A percentile compares a stretch with the other conserved stretches of the same genome.
Conservation (phyloP, 257 asterid genomes). For the Nicotiana noctiflora region DNA sequence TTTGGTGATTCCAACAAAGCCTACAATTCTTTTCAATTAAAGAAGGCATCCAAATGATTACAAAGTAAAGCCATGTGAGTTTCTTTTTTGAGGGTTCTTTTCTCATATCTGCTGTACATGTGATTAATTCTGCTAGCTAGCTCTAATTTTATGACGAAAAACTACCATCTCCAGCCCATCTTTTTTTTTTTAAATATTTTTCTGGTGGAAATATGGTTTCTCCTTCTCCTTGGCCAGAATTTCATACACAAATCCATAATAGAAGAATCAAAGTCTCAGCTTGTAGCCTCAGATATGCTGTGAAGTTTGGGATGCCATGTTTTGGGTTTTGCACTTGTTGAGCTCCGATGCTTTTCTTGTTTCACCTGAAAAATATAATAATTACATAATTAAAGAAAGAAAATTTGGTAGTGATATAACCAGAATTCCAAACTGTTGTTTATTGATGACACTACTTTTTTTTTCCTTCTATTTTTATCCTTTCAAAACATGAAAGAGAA, state of each 20-base stretch:
- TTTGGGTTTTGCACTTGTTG: slow-evolving; percentile 34
- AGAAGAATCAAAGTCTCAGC: slow-evolving; percentile 17
- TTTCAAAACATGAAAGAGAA: neutral
- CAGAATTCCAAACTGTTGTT: too few relatives aligned
- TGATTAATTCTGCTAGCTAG: neutral
- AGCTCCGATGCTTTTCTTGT: slow-evolving; percentile 39
- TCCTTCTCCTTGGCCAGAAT: neutral
- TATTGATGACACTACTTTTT: neutral
- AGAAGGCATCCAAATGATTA: slow-evolving; percentile 7
- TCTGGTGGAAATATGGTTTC: neutral
- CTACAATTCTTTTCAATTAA: neutral
- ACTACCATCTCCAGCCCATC: neutral
- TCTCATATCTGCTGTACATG: slow-evolving; percentile 2
- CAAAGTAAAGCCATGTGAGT: neutral
- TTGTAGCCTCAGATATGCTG: slow-evolving; percentile 67
- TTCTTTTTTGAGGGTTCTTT: neutral
- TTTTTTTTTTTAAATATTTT: neutral
- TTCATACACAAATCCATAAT: neutral
- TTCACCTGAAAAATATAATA: slow-evolving; percentile 40
- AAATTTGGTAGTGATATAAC: neutral
- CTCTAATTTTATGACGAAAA: neutral
- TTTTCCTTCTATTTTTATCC: neutral
- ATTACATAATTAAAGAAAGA: neutral
- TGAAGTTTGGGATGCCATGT: slow-evolving; percentile 64
- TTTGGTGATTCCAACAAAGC: slow-evolving; percentile 12